A percentile compares a stretch with the other conserved stretches of the same genome.
Conservation (phyloP, 495 filamentous ascomycete species). For the Neurospora pannonica region DNA sequence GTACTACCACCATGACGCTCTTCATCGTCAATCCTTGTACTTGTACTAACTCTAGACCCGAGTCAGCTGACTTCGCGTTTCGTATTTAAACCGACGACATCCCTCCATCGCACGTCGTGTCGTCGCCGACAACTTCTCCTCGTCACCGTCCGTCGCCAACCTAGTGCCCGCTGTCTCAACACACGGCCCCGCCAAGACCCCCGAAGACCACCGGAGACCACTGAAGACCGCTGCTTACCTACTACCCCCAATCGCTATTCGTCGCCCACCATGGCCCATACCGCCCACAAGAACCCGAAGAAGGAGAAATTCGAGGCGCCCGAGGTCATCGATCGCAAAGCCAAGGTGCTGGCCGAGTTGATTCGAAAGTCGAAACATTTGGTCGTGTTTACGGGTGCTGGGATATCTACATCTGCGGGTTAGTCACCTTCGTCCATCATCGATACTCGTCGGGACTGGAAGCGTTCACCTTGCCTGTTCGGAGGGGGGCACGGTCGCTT, state of each 20-base stretch:
- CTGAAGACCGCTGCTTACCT: background rate
- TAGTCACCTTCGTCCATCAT: background rate
- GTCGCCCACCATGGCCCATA: background rate
- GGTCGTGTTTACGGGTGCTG: constrained; percentile 38
- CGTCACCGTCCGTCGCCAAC: background rate
- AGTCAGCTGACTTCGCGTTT: background rate
- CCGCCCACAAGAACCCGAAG: background rate
- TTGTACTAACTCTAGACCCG: background rate
- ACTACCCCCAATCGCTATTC: background rate
- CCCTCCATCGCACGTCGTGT: background rate
- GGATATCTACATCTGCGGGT: constrained; percentile 38
- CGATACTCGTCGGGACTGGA: background rate
- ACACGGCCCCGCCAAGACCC: background rate
- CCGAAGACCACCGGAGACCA: background rate
- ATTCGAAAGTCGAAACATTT: constrained; percentile 37
- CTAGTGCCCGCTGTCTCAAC: background rate
- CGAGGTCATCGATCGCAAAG: constrained; percentile 25
- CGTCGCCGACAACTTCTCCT: background rate
- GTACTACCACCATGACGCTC: background rate
- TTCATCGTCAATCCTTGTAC: background rate
- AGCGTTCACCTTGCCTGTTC: background rate
- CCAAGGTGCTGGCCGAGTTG: constrained; percentile 21
- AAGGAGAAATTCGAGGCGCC: constrained; percentile 26
- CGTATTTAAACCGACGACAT: background rate
- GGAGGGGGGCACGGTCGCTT: background rate